Percentiles rank a stretch among this genome's conserved stretches.
These are phyloP conservation scores for Cladorrhinum sp. DNA, from an alignment of 2,329 filamentous ascomycete genomes.

Conservation along the genomic window DNA sequence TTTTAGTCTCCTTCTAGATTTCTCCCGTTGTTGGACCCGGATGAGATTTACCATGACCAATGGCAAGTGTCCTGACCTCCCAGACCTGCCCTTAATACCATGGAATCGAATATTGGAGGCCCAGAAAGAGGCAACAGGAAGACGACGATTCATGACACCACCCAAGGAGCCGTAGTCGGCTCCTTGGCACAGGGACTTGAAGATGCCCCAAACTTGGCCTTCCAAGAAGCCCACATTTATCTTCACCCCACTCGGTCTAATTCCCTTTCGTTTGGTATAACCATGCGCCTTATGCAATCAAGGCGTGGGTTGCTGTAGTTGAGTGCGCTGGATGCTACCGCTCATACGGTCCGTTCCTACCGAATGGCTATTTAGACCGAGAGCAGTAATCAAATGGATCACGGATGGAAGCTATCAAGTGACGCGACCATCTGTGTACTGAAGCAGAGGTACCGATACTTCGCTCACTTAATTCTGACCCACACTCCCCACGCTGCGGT, in stretches of 20 bases:
- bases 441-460: conserved; percentile 19
- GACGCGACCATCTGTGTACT: conserved; percentile 25
- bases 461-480: conserved; percentile 19
- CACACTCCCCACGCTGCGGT: conserved; percentile 28
- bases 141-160: background rate
- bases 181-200: conserved; percentile 16
- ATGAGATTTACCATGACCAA: background rate
- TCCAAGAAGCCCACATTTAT: conserved; percentile 8
- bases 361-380: conserved; percentile 38
- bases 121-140: background rate
- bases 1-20: background rate
- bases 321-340: conserved; percentile 27
- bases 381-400: conserved; percentile 30
- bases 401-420: conserved; percentile 30
- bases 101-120: background rate
- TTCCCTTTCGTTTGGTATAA: conserved; percentile 15
- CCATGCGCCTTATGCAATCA: conserved; percentile 24
- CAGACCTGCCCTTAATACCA: background rate
- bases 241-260: conserved; percentile 24
- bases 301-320: conserved; percentile 15
- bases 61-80: background rate
- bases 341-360: conserved; percentile 42
- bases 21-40: background rate
- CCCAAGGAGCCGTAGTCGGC: background rate
- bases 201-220: conserved; percentile 13